phyloP scores from a whole-genome alignment of 805 yeast genomes.

The Metschnikowia peoriensis region DNA sequence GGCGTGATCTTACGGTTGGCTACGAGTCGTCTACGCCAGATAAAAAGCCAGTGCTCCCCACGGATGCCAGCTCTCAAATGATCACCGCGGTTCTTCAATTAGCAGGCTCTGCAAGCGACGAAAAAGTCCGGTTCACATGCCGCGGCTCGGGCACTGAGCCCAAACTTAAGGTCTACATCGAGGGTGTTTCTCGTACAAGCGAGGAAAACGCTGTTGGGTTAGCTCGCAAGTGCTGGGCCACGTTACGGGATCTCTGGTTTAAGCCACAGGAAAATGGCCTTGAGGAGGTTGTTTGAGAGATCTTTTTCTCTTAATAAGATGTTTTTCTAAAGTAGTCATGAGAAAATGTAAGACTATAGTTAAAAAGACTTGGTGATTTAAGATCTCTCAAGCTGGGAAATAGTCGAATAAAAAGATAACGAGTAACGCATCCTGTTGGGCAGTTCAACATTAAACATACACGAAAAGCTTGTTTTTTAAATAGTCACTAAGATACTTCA shows the following conservation, averaged over 20 bases:
- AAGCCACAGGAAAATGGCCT: constrained; percentile 48
- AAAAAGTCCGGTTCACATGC: constrained; percentile 68
- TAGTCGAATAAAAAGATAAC: too few relatives aligned
- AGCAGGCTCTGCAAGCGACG: constrained; percentile 18
- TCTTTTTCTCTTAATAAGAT: too few relatives aligned
- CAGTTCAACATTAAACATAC: too few relatives aligned
- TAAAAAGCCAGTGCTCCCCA: constrained; percentile 63
- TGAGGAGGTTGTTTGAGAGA: constrained; percentile 29
- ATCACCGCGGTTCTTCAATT: constrained; percentile 57
- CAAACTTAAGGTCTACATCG: constrained; percentile 86
- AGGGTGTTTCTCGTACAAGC: constrained; percentile 51
- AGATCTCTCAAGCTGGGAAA: too few relatives aligned
- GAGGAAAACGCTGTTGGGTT: constrained; percentile 47
- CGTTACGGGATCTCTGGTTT: constrained; percentile 64
- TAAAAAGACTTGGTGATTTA: too few relatives aligned
- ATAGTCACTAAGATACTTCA: too few relatives aligned
- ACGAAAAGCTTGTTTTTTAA: too few relatives aligned
- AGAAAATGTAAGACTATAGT: too few relatives aligned
- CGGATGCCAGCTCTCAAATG: constrained; percentile 79
- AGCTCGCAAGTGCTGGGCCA: constrained; percentile 68
- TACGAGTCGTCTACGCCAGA: constrained; percentile 67
- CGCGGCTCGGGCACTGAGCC: constrained; percentile 98
- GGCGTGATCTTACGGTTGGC: constrained; percentile 86
- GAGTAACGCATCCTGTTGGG: too few relatives aligned
- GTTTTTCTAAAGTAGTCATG: too few relatives aligned